Conservation (phyloP, 441 rosid genomes). For the Corymbia calophylla region DNA sequence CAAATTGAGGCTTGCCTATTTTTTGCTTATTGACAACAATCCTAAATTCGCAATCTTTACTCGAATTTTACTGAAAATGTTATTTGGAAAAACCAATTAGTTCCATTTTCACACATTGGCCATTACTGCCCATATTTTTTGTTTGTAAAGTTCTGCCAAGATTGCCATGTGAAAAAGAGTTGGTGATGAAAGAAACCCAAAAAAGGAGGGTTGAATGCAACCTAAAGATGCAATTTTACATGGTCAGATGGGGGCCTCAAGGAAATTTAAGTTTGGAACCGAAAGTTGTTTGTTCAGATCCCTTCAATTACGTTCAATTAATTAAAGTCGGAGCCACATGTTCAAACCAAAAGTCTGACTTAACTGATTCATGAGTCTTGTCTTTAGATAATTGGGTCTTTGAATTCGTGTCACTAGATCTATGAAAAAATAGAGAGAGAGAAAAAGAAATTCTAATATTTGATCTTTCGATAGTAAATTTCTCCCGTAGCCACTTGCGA, state of each 20-base stretch:
- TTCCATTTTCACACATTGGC: background rate
- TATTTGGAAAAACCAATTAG: background rate
- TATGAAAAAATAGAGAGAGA: background rate
- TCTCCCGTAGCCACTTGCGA: accelerated
- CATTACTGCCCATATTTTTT: background rate
- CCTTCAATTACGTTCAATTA: accelerated
- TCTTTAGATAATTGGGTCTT: background rate
- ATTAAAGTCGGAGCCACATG: background rate
- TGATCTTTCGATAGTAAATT: background rate
- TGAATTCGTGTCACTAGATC: accelerated
- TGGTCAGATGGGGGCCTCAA: background rate
- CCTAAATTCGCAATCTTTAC: background rate
- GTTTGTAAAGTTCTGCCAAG: background rate
- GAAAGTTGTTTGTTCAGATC: background rate
- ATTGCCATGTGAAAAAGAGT: background rate
- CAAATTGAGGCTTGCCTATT: background rate
- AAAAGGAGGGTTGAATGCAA: background rate
- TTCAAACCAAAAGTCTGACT: background rate
- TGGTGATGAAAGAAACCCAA: background rate
- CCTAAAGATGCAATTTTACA: background rate
- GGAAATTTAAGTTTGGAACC: background rate
- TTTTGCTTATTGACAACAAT: background rate
- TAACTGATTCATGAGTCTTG: accelerated
- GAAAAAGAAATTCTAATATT: accelerated
- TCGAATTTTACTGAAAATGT: background rate